phyloP scores from a whole-genome alignment of 306 rosid species.

The Sphenostylis stenocarpa region DNA sequence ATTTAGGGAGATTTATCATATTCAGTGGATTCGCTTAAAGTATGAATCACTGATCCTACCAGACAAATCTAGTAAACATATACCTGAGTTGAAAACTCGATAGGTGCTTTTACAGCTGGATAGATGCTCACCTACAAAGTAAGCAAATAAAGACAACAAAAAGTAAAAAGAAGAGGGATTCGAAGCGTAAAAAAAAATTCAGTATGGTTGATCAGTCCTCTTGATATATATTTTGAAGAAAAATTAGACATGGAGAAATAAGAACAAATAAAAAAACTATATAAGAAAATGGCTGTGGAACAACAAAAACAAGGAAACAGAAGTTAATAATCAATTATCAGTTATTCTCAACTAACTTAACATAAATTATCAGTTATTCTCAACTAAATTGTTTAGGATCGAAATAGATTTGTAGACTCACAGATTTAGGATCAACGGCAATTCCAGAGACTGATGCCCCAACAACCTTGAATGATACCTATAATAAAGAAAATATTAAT shows the following conservation, averaged over 20 bases:
- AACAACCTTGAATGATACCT: slow-evolving; percentile 81
- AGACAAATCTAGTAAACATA: slow-evolving; percentile 22
- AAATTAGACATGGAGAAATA: not conserved
- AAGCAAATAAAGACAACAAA: slow-evolving; percentile 29
- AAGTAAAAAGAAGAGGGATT: not conserved
- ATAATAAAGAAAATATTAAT: slow-evolving; percentile 26
- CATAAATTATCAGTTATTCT: no score
- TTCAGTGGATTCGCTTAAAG: slow-evolving; percentile 14
- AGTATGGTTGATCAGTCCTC: slow-evolving; percentile 4
- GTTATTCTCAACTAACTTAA: no score
- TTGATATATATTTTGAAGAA: not conserved
- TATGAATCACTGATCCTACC: slow-evolving; percentile 14
- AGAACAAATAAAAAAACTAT: not conserved
- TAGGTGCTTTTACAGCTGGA: slow-evolving; percentile 90
- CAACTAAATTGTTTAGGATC: no score
- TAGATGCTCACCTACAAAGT: slow-evolving; percentile 79
- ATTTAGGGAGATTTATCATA: not conserved
- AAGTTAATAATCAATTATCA: slow-evolving; percentile 13
- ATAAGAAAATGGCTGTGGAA: slow-evolving; percentile 9
- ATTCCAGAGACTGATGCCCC: slow-evolving; percentile 94
- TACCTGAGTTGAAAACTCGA: slow-evolving; percentile 83
- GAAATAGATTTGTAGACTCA: slow-evolving; percentile 48
- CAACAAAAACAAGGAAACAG: not conserved
- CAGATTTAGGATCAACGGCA: slow-evolving; percentile 76
- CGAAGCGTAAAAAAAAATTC: not conserved